Base-by-base conservation (phyloP, 2,329 filamentous ascomycete genomes). In the Amphichorda felina region DNA sequence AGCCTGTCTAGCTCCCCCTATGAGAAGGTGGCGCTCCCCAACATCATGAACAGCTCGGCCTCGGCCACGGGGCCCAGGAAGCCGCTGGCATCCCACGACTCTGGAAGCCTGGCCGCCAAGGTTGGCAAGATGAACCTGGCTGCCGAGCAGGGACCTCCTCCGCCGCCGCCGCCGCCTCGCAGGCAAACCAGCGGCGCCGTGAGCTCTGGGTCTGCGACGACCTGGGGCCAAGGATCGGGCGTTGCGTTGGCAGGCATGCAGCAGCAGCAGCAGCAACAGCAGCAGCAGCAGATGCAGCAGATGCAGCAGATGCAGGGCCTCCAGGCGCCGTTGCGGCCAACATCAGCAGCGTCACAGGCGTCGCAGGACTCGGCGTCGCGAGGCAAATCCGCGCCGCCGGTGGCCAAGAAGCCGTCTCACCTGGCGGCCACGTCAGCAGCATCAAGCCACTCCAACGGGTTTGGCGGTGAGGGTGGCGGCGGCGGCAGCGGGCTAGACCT, bases 321-420 rank as follows among this genome's bases (percentile, higher is more conserved):
- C 2, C 51, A 51, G 31, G 46, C 50, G 26, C 43, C 40, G 24
- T 33, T 50, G 18, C 56, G 55, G 14, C 56, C 56, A 14, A 49
- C 50, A 8, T 57, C 60, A 4, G 45, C 51, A 14, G 49, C 54
- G 3, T 60, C 63, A 2, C 53, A 54, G 27, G 38, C 44, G 26
- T 55, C 52, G 24, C 51, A 56, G 36, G 37, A 24, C 8, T 9
- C 25, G 3, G 26, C 50, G 6, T 55, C 56, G 8, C 43, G 49
- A 18, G 45, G 50, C 11, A 69, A 67, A 41, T 49, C 56, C 8
- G 56, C 68, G n/a, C 74, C 71, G 5, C 70, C 69, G 1, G 62
- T 82, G 34, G 78, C 76, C 16, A 72, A 64, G 50, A 82, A 82
- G 46, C 78, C 78, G 2, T 63, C 69, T 3, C 70, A 75, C 42